A percentile compares a stretch with the other conserved stretches of the same genome.
These are phyloP conservation scores for Apophysomyces ossiformis DNA, from an alignment of 371 early-diverging fungal genomes.

Conservation along the genomic window DNA sequence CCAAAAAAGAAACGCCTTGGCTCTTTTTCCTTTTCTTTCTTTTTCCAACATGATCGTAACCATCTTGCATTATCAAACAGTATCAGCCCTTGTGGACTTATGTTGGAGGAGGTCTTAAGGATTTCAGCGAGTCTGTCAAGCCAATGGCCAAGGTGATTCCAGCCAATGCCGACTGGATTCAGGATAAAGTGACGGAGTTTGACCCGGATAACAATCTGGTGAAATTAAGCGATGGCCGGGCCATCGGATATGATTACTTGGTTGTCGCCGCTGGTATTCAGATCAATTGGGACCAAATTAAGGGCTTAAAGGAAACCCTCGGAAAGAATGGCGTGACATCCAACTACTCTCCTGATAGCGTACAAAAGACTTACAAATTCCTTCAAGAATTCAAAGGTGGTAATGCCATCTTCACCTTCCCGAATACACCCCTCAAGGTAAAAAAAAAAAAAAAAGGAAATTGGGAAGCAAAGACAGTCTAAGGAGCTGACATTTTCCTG, in stretches of 20 bases:
- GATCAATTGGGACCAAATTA: conserved; percentile 78
- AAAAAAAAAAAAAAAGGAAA: neutral
- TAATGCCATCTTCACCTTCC: conserved; percentile 91
- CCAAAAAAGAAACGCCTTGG: no score
- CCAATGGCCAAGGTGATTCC: conserved; percentile 77
- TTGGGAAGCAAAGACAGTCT: no score
- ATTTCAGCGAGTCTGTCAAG: conserved; percentile 68
- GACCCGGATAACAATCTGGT: conserved; percentile 77
- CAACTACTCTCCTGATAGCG: conserved; percentile 81
- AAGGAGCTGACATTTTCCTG: neutral
- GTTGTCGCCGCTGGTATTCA: conserved; percentile 90
- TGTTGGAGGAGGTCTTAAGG: conserved; percentile 88
- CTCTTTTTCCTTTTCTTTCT: no score
- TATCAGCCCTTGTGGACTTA: conserved; percentile 92
- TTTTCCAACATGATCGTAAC: neutral
- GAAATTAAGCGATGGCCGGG: conserved; percentile 66
- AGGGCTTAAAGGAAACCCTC: conserved; percentile 75
- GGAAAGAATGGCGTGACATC: conserved; percentile 85
- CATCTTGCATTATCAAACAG: conserved; percentile 26
- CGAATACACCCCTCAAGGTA: conserved; percentile 83
- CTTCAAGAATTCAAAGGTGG: conserved; percentile 78
- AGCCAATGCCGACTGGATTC: conserved; percentile 75
- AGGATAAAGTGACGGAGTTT: conserved; percentile 68
- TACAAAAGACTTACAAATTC: conserved; percentile 77
- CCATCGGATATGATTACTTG: conserved; percentile 81